Percentiles rank a stretch among this genome's conserved stretches.
phyloP scores from a whole-genome alignment of 495 filamentous ascomycete genomes.

The Aspergillus campestris region DNA sequence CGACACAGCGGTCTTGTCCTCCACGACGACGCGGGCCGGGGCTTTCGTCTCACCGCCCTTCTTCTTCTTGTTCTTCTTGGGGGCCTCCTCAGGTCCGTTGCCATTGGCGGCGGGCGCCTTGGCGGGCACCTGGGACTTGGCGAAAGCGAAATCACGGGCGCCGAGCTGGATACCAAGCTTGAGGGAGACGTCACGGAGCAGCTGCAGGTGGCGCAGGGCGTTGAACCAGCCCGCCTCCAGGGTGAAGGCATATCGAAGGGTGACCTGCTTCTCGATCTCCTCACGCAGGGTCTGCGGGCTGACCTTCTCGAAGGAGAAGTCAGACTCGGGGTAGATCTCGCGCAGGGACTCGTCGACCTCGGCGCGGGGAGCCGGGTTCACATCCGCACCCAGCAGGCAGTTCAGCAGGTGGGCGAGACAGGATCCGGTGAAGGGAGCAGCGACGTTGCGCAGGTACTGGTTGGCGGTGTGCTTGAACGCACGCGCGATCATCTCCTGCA shows the following conservation, averaged over 20 bases:
- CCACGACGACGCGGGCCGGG: constrained; percentile 34
- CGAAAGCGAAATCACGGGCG: constrained; percentile 73
- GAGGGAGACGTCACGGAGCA: constrained; percentile 80
- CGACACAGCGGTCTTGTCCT: constrained; percentile 35
- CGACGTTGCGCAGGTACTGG: constrained; percentile 70
- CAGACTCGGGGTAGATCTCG: constrained; percentile 70
- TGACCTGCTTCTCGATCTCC: constrained; percentile 65
- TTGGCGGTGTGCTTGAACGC: constrained; percentile 89
- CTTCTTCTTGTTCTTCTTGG: constrained; percentile 80
- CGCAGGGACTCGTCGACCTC: constrained; percentile 68
- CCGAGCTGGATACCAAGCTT: constrained; percentile 88
- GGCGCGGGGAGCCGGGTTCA: constrained; percentile 68
- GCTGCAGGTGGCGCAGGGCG: constrained; percentile 63
- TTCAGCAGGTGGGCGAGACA: constrained; percentile 87
- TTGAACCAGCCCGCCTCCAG: constrained; percentile 58
- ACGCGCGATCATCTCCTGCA: constrained; percentile 90
- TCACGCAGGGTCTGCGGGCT: constrained; percentile 61
- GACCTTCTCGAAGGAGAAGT: constrained; percentile 69
- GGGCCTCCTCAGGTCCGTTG: constrained; percentile 36
- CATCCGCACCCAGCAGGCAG: constrained; percentile 72
- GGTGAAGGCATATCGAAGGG: constrained; percentile 65
- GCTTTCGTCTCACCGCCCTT: constrained; percentile 46
- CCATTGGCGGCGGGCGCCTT: constrained; percentile 35
- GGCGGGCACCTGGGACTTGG: constrained; percentile 33
- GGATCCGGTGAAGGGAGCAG: constrained; percentile 62